Conservation (phyloP, 1,284 basidiomycete genomes). For the Heterobasidion parviporum region DNA sequence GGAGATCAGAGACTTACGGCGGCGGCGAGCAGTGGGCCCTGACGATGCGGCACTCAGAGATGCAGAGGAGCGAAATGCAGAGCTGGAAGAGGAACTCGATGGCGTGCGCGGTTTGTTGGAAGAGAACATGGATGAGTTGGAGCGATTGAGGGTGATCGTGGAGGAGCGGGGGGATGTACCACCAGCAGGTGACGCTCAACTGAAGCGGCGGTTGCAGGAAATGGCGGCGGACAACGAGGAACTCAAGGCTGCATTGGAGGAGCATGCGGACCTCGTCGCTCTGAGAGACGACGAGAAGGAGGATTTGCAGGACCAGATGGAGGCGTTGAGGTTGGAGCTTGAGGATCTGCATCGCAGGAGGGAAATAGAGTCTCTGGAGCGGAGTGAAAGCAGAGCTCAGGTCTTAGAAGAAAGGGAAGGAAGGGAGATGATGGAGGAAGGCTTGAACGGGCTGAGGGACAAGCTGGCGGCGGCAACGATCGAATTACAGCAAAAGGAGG, state of each 20-base stretch:
- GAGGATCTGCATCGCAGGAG: conserved; percentile 58
- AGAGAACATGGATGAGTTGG: conserved; percentile 71
- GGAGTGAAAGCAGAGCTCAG: conserved; percentile 63
- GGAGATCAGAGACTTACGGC: conserved; percentile 56
- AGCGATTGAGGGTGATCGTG: conserved; percentile 54
- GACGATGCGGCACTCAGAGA: conserved; percentile 46
- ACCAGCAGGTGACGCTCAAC: conserved; percentile 19
- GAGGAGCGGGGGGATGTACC: conserved; percentile 41
- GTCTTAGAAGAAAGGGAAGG: conserved; percentile 63
- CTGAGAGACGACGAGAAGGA: conserved; percentile 65
- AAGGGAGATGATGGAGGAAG: conserved; percentile 65
- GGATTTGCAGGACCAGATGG: conserved; percentile 56
- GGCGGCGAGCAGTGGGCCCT: conserved; percentile 26
- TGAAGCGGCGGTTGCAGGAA: conserved; percentile 42
- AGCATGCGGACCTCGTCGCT: conserved; percentile 47
- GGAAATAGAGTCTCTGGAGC: conserved; percentile 54
- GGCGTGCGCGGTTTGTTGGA: conserved; percentile 57
- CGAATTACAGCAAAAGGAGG: conserved; percentile 75
- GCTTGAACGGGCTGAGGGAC: conserved; percentile 65
- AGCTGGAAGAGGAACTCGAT: conserved; percentile 67
- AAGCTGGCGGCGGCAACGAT: conserved; percentile 71
- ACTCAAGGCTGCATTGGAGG: conserved; percentile 47
- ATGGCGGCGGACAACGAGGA: conserved; percentile 63
- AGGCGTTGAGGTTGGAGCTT: conserved; percentile 54
- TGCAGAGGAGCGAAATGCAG: conserved; percentile 49